phyloP scores from a whole-genome alignment of 805 yeast species.

The Ogataea dorogensis region DNA sequence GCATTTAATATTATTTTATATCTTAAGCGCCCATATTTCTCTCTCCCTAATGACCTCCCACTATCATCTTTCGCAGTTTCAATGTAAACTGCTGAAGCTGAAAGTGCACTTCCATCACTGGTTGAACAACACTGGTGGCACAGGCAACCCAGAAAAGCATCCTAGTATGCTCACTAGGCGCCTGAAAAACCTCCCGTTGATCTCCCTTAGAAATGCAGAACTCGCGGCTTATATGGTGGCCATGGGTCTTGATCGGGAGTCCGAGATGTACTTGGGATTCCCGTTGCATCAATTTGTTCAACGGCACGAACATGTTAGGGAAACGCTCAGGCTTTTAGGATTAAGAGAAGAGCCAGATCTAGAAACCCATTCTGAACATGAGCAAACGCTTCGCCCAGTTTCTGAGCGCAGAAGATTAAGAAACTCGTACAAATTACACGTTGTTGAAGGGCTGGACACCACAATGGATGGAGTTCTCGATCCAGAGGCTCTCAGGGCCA shows the following conservation, averaged over 20 bases:
- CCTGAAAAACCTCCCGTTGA: constrained; percentile 26
- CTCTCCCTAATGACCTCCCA: constrained; percentile 19
- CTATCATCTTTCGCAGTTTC: constrained; percentile 24
- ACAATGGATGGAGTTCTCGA: constrained; percentile 8
- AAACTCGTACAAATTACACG: constrained; percentile 9
- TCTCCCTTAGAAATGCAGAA: constrained; percentile 28
- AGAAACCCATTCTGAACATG: not conserved
- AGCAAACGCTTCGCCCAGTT: not conserved
- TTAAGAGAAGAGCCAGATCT: not conserved
- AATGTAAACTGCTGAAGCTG: constrained; percentile 19
- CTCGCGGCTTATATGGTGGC: constrained; percentile 16
- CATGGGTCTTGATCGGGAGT: constrained; percentile 13
- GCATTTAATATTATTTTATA: constrained; percentile 9
- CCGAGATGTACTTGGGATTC: constrained; percentile 8
- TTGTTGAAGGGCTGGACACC: constrained; percentile 14
- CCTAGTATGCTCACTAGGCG: constrained; percentile 27
- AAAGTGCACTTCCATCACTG: constrained; percentile 28
- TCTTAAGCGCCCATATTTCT: constrained; percentile 7
- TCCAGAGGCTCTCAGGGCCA: constrained; percentile 3
- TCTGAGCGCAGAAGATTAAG: constrained; percentile 2
- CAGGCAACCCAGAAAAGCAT: constrained; percentile 23
- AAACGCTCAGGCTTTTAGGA: constrained; percentile 3
- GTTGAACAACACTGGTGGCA: constrained; percentile 26
- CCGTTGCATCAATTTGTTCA: constrained; percentile 6
- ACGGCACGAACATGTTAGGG: constrained; percentile 30